Conservation (phyloP, 2,329 filamentous ascomycete species). For the Metarhizium humberi region DNA sequence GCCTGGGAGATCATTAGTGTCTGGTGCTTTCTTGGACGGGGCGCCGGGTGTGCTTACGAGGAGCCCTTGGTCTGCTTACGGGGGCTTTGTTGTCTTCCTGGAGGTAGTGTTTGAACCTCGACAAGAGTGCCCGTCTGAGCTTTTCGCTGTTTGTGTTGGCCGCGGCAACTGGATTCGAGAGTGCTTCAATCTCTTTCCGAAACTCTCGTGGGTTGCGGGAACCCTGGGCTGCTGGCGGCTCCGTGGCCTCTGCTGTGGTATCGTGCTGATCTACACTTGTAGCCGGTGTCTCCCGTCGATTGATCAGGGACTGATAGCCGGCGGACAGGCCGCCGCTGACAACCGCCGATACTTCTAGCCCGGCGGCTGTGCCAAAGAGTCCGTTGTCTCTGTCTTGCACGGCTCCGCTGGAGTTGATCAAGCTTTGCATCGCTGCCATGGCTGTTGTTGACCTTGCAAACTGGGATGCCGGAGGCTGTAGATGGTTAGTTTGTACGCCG, state of each 20-base stretch:
- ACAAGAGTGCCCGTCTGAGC: neutral
- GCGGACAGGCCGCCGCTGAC: neutral
- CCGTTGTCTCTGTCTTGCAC: neutral
- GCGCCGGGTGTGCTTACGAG: neutral
- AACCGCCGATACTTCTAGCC: neutral
- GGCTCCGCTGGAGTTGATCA: neutral
- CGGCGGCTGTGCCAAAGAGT: neutral
- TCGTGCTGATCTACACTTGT: neutral
- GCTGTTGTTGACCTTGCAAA: neutral
- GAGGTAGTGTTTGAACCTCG: neutral
- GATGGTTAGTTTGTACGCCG: neutral
- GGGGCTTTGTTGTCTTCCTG: neutral
- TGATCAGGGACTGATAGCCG: neutral
- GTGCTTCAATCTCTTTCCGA: neutral
- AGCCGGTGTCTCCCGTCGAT: neutral
- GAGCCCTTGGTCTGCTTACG: neutral
- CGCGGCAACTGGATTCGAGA: neutral
- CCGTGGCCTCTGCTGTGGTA: neutral
- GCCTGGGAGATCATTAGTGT: neutral
- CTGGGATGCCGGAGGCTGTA: neutral
- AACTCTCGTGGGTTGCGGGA: neutral
- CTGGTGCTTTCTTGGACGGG: neutral
- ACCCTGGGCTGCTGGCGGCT: neutral
- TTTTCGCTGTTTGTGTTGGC: neutral
- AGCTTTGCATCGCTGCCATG: neutral